These are phyloP conservation scores for Mallotus nudiflorus DNA, from an alignment of 345 rosid species.

Conservation along the genomic window DNA sequence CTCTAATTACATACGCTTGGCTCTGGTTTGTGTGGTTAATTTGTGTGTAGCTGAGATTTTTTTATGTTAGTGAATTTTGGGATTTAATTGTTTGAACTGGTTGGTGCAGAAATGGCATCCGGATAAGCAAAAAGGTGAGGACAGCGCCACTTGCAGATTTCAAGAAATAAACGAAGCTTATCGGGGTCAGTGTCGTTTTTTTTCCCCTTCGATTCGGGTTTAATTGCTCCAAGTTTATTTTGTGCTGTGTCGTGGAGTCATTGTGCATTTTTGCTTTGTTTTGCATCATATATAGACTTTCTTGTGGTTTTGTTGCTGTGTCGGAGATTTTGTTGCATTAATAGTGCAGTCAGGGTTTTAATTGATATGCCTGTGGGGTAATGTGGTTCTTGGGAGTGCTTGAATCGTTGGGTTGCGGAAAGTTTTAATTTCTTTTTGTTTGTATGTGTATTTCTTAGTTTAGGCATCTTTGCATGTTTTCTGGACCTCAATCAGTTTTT, in stretches of 20 bases:
- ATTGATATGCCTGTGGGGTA: too few species aligned
- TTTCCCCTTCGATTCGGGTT: not conserved
- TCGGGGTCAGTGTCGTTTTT: conserved; percentile 48
- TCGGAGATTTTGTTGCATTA: too few species aligned
- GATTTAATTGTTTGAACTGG: conserved; percentile 3
- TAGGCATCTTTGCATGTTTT: not conserved
- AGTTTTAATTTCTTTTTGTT: too few species aligned
- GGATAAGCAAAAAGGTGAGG: conserved; percentile 70
- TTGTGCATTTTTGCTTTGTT: not conserved
- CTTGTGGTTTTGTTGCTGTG: too few species aligned
- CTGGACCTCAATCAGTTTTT: not conserved
- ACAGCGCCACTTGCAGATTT: conserved; percentile 68
- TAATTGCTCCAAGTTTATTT: too few species aligned
- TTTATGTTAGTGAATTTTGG: not conserved
- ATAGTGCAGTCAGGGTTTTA: too few species aligned
- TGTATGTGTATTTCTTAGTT: not conserved
- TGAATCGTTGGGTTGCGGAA: too few species aligned
- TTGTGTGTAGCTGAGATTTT: too few species aligned
- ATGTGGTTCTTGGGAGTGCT: too few species aligned
- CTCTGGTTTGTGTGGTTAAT: conserved; percentile 83
- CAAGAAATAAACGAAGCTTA: conserved; percentile 99
- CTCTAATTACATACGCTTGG: conserved; percentile 88
- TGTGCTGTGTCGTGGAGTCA: too few species aligned
- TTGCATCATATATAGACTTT: too few species aligned
- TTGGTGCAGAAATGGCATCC: conserved; percentile 91